Evolutionary conservation across 2,329 filamentous ascomycete genomes (phyloP).

Genomic region (Lachnellula subtilissima): DNA sequence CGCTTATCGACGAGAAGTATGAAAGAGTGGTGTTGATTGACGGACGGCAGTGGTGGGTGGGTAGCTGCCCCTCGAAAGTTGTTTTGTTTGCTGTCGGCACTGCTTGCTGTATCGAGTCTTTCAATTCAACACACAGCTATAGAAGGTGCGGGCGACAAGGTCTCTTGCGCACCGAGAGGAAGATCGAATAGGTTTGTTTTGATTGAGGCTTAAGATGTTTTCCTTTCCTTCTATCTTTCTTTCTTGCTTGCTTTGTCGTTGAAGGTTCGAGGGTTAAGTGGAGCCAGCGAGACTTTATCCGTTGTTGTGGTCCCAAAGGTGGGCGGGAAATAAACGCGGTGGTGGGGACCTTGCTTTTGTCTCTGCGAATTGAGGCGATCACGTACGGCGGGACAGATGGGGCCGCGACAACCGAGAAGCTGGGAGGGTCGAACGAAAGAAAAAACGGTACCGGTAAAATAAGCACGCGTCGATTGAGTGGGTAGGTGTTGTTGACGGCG

Average conservation of each 20-base stretch:
- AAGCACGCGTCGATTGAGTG: too few relatives aligned
- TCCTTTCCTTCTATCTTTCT: too few relatives aligned
- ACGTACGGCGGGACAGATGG: constrained; percentile 7
- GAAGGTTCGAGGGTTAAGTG: constrained; percentile 19
- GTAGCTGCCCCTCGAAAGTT: neutral
- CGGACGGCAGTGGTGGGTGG: neutral
- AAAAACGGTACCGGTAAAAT: too few relatives aligned
- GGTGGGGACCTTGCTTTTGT: constrained; percentile 11
- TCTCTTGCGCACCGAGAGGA: neutral
- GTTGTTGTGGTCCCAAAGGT: constrained; percentile 12
- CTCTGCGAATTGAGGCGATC: constrained; percentile 19
- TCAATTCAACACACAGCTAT: neutral
- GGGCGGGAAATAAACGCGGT: constrained; percentile 25
- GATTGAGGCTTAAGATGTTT: constrained; percentile 19
- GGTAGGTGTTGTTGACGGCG: too few relatives aligned
- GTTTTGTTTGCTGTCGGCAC: neutral
- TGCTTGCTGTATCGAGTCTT: neutral
- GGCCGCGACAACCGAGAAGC: constrained; percentile 1
- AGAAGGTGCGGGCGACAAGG: neutral
- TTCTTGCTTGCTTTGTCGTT: constrained; percentile 8
- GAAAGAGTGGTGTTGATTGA: neutral
- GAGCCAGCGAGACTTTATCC: constrained; percentile 22
- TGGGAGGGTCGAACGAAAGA: neutral
- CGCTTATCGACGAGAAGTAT: neutral
- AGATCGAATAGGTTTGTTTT: neutral